Base-by-base conservation (phyloP, 345 rosid genomes). In the Odontarrhena argentea region DNA sequence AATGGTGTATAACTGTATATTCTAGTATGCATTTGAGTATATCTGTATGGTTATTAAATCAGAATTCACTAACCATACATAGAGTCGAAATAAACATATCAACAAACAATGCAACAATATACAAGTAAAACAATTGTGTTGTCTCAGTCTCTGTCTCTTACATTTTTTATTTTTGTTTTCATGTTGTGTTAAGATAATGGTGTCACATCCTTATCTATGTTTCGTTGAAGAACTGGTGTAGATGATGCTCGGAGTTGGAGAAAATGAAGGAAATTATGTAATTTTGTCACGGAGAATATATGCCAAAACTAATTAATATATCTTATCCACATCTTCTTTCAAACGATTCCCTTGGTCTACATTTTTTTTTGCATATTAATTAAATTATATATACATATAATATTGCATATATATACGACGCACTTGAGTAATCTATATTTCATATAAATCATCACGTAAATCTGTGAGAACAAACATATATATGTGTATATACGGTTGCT, bases 221-320 rank as follows among this genome's bases (percentile, higher is more conserved):
- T 62, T 37, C 49, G 62, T 70, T 42, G 41, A 37, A 63, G 28
- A 63, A 55, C 8, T 54, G 63, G 57, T 55, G 57, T 38, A 44
- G 74, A 53, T 60, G 51, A 36, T 70, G 55, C 62, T 62, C 49
- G 41, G 74, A 46, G 62, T 37, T 26, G 58, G 55, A 59, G 64
- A 35, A 70, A 62, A 55, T 45, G 45, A 30, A 15, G 35, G 47
- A 56, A 71, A 57, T 65, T 65, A 57, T 72, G 60, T 50, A 42
- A 11, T 72, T 65, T 57, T 65, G 60, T 72, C 66, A 6, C 5
- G 15, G 42, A 65, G 61, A 72, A 58, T 57, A 65, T 58, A 65
- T 72, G 71, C 71, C 76, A 72, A 65, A 72, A 57, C 71, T 50
- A 72, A 57, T 50, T 57, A 72, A 65, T 65, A 44, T 65, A 44